phyloP scores from a whole-genome alignment of 306 rosid species.

The Echinosophora koreensis region DNA sequence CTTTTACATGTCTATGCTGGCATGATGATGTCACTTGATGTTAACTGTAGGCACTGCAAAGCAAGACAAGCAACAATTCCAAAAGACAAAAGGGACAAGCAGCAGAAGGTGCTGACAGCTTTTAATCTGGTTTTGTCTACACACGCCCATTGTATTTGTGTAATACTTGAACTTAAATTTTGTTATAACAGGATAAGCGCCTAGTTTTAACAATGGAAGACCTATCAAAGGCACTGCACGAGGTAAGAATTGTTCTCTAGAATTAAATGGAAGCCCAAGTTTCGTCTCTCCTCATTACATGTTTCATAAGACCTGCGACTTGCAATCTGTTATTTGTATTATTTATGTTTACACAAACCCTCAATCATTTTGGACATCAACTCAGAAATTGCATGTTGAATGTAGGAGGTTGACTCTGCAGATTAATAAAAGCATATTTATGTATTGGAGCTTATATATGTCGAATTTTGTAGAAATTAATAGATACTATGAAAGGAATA shows the following conservation, averaged over 20 bases:
- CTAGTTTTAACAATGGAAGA: slow-evolving; percentile 84
- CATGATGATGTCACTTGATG: slow-evolving; percentile 37
- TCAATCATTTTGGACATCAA: background rate
- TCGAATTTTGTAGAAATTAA: background rate
- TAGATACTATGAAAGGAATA: background rate
- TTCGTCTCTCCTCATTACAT: slow-evolving; percentile 1
- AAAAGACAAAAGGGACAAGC: slow-evolving; percentile 94
- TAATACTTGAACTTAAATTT: slow-evolving; percentile 35
- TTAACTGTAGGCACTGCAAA: slow-evolving; percentile 84
- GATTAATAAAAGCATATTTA: background rate
- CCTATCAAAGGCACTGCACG: slow-evolving; percentile 76
- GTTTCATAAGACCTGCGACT: background rate
- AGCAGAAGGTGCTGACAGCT: slow-evolving; percentile 74
- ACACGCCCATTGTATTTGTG: slow-evolving; percentile 14
- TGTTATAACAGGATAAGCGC: slow-evolving; percentile 81
- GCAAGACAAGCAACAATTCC: slow-evolving; percentile 86
- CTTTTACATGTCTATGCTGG: slow-evolving; percentile 19
- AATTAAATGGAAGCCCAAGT: slow-evolving; percentile 32
- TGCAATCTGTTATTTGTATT: slow-evolving; percentile 2
- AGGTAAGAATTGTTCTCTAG: slow-evolving; percentile 58
- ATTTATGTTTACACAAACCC: slow-evolving; percentile 9
- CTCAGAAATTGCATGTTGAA: background rate
- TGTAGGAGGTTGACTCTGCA: background rate
- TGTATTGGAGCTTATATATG: background rate
- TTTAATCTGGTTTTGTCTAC: slow-evolving; percentile 4